phyloP scores from a whole-genome alignment of 805 yeast species.

The Candida loeiensis region DNA sequence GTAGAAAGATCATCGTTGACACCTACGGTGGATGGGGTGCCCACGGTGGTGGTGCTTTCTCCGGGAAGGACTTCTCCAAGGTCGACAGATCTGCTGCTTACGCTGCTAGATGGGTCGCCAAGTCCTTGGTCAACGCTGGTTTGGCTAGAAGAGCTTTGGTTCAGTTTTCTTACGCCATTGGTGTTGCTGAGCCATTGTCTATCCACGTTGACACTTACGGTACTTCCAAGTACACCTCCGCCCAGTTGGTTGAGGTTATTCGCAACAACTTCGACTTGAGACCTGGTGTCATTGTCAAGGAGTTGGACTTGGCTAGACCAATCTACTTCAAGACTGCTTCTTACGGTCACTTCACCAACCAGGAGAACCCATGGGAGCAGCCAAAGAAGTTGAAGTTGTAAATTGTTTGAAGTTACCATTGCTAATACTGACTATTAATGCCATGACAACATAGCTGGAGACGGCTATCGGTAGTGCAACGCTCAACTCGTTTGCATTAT shows the following conservation, averaged over 20 bases:
- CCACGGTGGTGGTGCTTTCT: conserved; percentile 99
- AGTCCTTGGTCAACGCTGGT: conserved; percentile 92
- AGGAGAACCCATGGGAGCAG: conserved; percentile 97
- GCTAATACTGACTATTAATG: conserved; percentile 37
- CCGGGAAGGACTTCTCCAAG: conserved; percentile 99
- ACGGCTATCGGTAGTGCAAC: conserved; percentile 22
- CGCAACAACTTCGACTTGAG: conserved; percentile 95
- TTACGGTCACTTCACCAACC: conserved; percentile 99
- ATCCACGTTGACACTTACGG: conserved; percentile 98
- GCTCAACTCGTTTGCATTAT: conserved; percentile 45
- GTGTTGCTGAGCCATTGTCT: conserved; percentile 99
- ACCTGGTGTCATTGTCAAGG: conserved; percentile 98
- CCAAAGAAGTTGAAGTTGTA: conserved; percentile 75
- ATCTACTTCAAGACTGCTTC: conserved; percentile 98
- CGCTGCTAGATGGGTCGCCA: conserved; percentile 99
- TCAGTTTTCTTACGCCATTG: conserved; percentile 98
- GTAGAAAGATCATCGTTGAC: conserved; percentile 98
- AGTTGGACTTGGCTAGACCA: conserved; percentile 97
- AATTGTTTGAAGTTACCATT: conserved; percentile 13
- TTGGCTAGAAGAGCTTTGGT: conserved; percentile 96
- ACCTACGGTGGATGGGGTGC: conserved; percentile 99
- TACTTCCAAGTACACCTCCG: conserved; percentile 86
- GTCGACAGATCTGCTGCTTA: conserved; percentile 99
- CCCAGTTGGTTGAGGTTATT: conserved; percentile 87
- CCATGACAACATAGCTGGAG: conserved; percentile 28